Conservation (phyloP, 352 stramenopile species). For the Phytophthora crassamura region DNA sequence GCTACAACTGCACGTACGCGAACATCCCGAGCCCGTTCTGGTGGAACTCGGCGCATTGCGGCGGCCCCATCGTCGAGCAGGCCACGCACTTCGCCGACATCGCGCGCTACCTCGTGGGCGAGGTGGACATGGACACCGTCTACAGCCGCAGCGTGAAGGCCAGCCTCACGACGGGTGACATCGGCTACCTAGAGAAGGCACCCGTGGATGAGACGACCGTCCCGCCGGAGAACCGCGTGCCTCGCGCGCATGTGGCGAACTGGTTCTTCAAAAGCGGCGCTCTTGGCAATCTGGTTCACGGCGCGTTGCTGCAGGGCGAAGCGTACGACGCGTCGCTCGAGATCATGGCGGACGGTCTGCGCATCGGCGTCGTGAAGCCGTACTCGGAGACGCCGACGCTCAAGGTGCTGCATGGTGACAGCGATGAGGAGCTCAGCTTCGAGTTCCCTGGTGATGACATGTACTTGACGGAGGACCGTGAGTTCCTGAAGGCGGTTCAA, state of each 20-base stretch:
- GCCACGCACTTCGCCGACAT: constrained; percentile 52
- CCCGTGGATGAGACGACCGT: constrained; percentile 36
- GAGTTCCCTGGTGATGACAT: constrained; percentile 49
- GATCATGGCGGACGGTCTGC: constrained; percentile 46
- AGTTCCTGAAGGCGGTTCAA: constrained; percentile 44
- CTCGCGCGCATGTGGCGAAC: constrained; percentile 42
- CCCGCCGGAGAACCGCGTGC: constrained; percentile 38
- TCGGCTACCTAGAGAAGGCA: constrained; percentile 45
- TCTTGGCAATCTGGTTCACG: constrained; percentile 42
- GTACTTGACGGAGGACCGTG: constrained; percentile 48
- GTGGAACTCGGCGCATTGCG: constrained; percentile 48
- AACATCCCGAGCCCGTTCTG: constrained; percentile 49
- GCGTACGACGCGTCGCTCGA: constrained; percentile 44
- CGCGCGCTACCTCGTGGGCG: constrained; percentile 42
- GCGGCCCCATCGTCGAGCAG: constrained; percentile 49
- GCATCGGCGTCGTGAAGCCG: constrained; percentile 42
- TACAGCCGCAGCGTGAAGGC: constrained; percentile 53
- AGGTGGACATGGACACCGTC: constrained; percentile 43
- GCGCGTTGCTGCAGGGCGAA: constrained; percentile 40
- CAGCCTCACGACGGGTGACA: constrained; percentile 36
- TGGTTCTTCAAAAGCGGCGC: constrained; percentile 47
- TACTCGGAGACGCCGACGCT: constrained; percentile 50
- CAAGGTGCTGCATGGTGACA: constrained; percentile 34
- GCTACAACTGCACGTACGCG: constrained; percentile 48
- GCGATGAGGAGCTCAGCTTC: constrained; percentile 39